Evolutionary conservation across 768 basidiomycete genomes (phyloP).

Genomic region (Mycena amicta): DNA sequence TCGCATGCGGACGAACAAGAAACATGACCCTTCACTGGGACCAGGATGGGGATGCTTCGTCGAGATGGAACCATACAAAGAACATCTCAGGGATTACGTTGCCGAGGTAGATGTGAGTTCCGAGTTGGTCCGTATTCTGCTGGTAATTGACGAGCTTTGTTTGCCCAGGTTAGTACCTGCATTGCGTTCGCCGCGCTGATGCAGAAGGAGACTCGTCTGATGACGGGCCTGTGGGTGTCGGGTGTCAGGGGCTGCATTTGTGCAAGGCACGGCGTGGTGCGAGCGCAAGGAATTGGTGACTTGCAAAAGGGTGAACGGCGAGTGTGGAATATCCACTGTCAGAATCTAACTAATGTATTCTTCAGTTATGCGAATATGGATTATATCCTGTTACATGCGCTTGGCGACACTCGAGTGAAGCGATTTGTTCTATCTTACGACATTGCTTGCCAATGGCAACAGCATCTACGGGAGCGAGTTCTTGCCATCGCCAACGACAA

Average conservation of each 20-base stretch:
- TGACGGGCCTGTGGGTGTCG: neutral
- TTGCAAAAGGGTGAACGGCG: conserved; percentile 18
- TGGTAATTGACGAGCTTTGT: neutral
- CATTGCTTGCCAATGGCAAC: conserved; percentile 29
- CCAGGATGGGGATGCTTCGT: neutral
- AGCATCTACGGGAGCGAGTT: neutral
- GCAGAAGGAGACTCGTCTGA: neutral
- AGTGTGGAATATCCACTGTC: no score
- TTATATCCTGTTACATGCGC: conserved; percentile 20
- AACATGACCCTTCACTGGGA: conserved; percentile 15
- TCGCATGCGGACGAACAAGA: neutral
- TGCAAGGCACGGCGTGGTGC: conserved; percentile 15
- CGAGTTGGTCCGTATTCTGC: neutral
- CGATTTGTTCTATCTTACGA: conserved; percentile 23
- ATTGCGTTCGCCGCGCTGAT: conserved; percentile 12
- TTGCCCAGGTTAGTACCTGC: neutral
- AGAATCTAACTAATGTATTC: no score
- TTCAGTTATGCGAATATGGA: conserved; percentile 28
- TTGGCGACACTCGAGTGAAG: neutral
- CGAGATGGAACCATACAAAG: neutral
- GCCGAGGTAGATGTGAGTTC: neutral
- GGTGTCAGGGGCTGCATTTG: conserved; percentile 14
- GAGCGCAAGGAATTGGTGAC: conserved; percentile 18
- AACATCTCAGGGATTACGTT: neutral
- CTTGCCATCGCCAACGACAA: neutral